Conservation (phyloP, 2,329 filamentous ascomycete species). For the Pseudodiploospora longispora region DNA sequence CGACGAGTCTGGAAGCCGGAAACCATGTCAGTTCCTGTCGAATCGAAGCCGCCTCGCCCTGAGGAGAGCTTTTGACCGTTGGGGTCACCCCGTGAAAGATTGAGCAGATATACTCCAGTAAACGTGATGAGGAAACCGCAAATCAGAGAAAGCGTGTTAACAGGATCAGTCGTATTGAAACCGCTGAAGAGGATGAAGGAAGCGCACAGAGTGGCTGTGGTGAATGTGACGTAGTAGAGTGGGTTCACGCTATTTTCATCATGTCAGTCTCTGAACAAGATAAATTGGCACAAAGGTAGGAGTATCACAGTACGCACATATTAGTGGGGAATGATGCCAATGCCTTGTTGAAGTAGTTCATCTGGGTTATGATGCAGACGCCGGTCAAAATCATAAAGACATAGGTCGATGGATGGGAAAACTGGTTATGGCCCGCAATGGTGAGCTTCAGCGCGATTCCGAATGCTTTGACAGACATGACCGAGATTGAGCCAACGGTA, state of each 20-base stretch:
- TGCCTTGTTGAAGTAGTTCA: constrained; percentile 99
- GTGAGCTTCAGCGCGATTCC: constrained; percentile 96
- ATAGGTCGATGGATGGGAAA: constrained; percentile 89
- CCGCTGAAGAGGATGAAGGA: constrained; percentile 94
- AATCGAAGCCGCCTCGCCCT: constrained; percentile 58
- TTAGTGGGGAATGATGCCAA: constrained; percentile 94
- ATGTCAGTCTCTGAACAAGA: constrained; percentile 7
- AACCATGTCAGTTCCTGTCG: constrained; percentile 84
- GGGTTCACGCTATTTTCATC: constrained; percentile 68
- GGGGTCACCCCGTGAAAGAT: constrained; percentile 87
- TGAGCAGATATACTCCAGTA: constrained; percentile 88
- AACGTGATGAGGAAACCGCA: constrained; percentile 94
- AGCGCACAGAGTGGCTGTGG: constrained; percentile 84
- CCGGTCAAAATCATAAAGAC: constrained; percentile 90
- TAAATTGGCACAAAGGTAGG: neutral
- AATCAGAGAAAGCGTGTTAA: constrained; percentile 86
- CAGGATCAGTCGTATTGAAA: constrained; percentile 87
- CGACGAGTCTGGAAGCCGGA: constrained; percentile 82
- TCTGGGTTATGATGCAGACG: constrained; percentile 95
- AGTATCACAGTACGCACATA: constrained; percentile 56
- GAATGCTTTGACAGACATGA: constrained; percentile 99
- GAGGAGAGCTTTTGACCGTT: constrained; percentile 63
- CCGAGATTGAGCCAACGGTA: constrained; percentile 90
- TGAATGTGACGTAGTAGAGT: constrained; percentile 96
- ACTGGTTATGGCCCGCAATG: constrained; percentile 88